Percentiles rank a stretch among this genome's conserved stretches.
These are phyloP conservation scores for Carex myosuroides DNA, from an alignment of 176 grass and related monocot species.

Conservation along the genomic window DNA sequence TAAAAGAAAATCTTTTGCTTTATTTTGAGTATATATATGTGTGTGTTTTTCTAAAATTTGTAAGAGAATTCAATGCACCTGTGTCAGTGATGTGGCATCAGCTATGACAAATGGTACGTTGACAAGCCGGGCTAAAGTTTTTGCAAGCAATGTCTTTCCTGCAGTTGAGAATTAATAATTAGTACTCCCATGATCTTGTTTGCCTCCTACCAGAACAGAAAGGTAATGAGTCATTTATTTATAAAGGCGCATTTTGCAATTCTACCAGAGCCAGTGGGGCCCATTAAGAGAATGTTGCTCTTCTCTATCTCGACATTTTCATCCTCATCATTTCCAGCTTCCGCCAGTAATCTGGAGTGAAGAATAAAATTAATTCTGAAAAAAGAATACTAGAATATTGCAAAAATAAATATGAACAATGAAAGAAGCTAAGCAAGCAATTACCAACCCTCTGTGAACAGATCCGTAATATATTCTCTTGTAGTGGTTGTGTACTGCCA, in stretches of 20 bases:
- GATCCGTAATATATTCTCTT: slow-evolving; percentile 90
- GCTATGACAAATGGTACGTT: slow-evolving; percentile 97
- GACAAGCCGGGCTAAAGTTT: slow-evolving; percentile 88
- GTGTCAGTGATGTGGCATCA: slow-evolving; percentile 87
- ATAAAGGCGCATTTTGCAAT: not conserved
- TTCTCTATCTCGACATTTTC: slow-evolving; percentile 96
- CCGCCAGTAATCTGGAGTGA: slow-evolving; percentile 45
- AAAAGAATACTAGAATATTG: not conserved
- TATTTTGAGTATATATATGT: not conserved
- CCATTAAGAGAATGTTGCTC: slow-evolving; percentile 96
- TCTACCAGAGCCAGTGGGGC: slow-evolving; percentile 86
- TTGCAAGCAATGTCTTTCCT: slow-evolving; percentile 99
- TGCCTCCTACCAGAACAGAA: not conserved
- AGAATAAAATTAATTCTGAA: slow-evolving; percentile 14
- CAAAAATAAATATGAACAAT: not conserved
- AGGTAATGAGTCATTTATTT: not conserved
- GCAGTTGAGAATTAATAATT: slow-evolving; percentile 26
- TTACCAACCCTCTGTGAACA: slow-evolving; percentile 89
- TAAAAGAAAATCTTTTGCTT: not conserved
- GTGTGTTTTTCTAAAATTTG: not conserved
- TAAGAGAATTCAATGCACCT: slow-evolving; percentile 50
- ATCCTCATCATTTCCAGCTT: slow-evolving; percentile 44
- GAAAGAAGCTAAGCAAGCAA: not conserved
- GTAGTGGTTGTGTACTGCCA: slow-evolving; percentile 97
- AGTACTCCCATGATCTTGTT: slow-evolving; percentile 3